Evolutionary conservation across 2,329 filamentous ascomycete genomes (phyloP), one percentile per base, ranked within the genome.

Genomic region (Phyllosticta capitalensis): DNA sequence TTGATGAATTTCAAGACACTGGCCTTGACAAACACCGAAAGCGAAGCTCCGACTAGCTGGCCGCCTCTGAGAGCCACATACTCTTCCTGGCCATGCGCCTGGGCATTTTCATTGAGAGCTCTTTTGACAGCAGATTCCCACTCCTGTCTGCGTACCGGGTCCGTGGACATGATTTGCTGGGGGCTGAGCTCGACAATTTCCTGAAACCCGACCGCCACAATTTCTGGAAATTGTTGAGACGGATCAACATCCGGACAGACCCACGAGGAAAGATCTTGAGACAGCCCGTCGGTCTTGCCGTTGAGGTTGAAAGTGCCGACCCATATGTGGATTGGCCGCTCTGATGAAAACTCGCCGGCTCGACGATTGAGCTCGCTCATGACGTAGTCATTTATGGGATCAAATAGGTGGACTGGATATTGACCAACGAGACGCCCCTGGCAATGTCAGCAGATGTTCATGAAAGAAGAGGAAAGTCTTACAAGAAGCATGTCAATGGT

Each of bases 161-260:
- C 92, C 62, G 92, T 97, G 64, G 95, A 96, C 91, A 99, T 96
- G 68, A 99, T 97, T 69, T 99, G 94, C 71, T 97, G 92, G 17
- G 95, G 94, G 66, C 90, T 96, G 53, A 99, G 78, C 69, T 96
- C 90, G n/a, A 99, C 94, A 63, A 99, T 97, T 73, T 99, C 94
- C 70, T 99, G 94, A 67, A 99, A 97, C 0, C 90, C 94, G 17
- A 96, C 86, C 7, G 88, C 91, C 56, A 95, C 85, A 45, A 99
- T 89, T 61, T 92, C 89, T 5, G 94, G 92, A 62, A 89, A 84
- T 53, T 81, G 76, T 52, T 79, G 74, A n/a, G 79, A 76, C 19
- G 72, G 66, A 54, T 83, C 78, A 3, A 83, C 72, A 5, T 83
- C 80, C 0, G 89, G 89, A 68, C 88, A 91, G 3, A 99, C 77